A percentile compares a stretch with the other conserved stretches of the same genome.
Conservation (phyloP, 2,329 filamentous ascomycete genomes). For the Fusarium sp. region DNA sequence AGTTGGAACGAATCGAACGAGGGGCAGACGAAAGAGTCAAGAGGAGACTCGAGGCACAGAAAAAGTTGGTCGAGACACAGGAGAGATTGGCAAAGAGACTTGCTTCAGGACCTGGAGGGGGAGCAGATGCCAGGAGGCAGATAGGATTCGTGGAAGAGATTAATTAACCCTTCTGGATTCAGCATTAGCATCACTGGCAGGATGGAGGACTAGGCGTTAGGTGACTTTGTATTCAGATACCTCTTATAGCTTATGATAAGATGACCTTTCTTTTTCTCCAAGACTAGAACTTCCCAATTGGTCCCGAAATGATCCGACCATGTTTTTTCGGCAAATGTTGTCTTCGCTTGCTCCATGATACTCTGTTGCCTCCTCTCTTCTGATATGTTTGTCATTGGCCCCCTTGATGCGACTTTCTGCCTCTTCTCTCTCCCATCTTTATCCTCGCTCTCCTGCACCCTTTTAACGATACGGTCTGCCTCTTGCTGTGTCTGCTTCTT, state of each 20-base stretch:
- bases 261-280: neutral
- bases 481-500: neutral
- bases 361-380: neutral
- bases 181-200: neutral
- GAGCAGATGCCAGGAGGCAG: constrained; percentile 53
- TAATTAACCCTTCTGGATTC: constrained; percentile 43
- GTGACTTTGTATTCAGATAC: constrained; percentile 9
- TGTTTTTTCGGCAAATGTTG: too few relatives aligned
- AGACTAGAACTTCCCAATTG: neutral
- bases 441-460: neutral
- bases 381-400: neutral
- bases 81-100: constrained; percentile 53
- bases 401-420: neutral
- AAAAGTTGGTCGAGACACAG: constrained; percentile 59
- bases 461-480: neutral
- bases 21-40: constrained; percentile 56
- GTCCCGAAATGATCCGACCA: too few relatives aligned
- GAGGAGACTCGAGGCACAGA: constrained; percentile 58
- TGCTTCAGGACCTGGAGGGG: constrained; percentile 48
- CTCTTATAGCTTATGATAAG: neutral
- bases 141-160: constrained; percentile 66
- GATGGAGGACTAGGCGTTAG: constrained; percentile 13
- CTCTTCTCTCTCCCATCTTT: neutral
- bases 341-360: neutral
- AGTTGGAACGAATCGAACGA: constrained; percentile 58